phyloP scores from a whole-genome alignment of 306 rosid species.

The Vigna trinervia region DNA sequence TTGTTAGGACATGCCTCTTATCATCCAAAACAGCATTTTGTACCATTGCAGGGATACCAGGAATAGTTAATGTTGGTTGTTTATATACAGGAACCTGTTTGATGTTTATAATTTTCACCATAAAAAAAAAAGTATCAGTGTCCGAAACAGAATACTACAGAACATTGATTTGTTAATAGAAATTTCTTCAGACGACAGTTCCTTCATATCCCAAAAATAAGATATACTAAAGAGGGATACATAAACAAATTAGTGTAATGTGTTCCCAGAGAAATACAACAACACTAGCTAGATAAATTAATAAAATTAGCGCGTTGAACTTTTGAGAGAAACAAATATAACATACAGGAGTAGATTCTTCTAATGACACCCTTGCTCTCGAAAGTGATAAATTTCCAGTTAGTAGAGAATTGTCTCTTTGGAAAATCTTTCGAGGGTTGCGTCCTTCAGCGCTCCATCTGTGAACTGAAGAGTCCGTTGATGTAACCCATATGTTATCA shows the following conservation, averaged over 20 bases:
- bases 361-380: conserved; percentile 75
- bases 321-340: conserved; percentile 18
- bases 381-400: conserved; percentile 87
- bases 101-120: too few relatives aligned
- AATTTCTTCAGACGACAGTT: conserved; percentile 12
- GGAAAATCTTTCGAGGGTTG: conserved; percentile 73
- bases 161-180: conserved; percentile 27
- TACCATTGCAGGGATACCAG: conserved; percentile 89
- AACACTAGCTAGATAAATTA: conserved; percentile 10
- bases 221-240: not conserved
- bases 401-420: conserved; percentile 71
- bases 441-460: conserved; percentile 81
- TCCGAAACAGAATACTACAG: conserved; percentile 21
- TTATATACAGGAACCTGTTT: conserved; percentile 86
- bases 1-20: conserved; percentile 92
- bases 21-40: conserved; percentile 93
- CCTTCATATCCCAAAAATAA: conserved; percentile 8
- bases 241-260: not conserved
- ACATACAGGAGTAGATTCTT: conserved; percentile 81
- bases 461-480: conserved; percentile 74
- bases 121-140: conserved; percentile 7
- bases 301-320: conserved; percentile 10
- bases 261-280: not conserved
- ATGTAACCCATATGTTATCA: conserved; percentile 82
- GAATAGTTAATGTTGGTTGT: conserved; percentile 75